Conservation (phyloP, 805 yeast genomes). For the Candida rishiriensis region DNA sequence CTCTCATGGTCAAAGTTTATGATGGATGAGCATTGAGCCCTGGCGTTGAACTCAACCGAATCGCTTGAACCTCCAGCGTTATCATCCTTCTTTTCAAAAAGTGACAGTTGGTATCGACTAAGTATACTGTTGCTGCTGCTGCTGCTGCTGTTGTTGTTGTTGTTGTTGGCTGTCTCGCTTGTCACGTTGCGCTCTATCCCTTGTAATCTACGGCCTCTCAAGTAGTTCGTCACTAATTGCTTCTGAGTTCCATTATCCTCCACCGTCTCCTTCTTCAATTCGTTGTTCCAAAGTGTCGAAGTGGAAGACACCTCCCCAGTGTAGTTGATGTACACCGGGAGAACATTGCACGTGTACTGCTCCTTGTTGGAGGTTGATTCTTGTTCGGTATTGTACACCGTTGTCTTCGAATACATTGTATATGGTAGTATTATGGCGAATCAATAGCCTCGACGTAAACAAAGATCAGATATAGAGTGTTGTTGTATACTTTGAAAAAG, state of each 20-base stretch:
- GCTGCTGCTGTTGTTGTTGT: background rate
- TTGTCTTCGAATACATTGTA: background rate
- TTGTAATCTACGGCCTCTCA: constrained; percentile 19
- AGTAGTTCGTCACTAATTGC: constrained; percentile 8
- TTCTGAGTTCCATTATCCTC: constrained; percentile 1
- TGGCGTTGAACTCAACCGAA: constrained; percentile 4
- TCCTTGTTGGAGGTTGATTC: background rate
- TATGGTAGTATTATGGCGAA: too few relatives aligned
- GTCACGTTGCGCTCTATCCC: constrained; percentile 13
- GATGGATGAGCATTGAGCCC: constrained; percentile 8
- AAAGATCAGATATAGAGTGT: too few relatives aligned
- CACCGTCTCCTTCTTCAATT: constrained; percentile 1
- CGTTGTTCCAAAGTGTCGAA: constrained; percentile 9
- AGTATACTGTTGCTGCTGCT: background rate
- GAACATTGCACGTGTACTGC: constrained; percentile 15
- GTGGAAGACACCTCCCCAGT: constrained; percentile 8
- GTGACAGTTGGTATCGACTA: constrained; percentile 1
- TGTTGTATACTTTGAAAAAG: too few relatives aligned
- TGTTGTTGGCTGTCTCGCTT: background rate
- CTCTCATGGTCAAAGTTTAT: constrained; percentile 21
- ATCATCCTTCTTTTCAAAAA: constrained; percentile 8
- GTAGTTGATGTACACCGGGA: constrained; percentile 15
- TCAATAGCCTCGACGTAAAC: too few relatives aligned
- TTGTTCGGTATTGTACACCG: background rate
- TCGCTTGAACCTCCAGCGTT: constrained; percentile 6